Base-by-base conservation (phyloP, 1,139 yeast genomes). In the Diutina scorzettiae region DNA sequence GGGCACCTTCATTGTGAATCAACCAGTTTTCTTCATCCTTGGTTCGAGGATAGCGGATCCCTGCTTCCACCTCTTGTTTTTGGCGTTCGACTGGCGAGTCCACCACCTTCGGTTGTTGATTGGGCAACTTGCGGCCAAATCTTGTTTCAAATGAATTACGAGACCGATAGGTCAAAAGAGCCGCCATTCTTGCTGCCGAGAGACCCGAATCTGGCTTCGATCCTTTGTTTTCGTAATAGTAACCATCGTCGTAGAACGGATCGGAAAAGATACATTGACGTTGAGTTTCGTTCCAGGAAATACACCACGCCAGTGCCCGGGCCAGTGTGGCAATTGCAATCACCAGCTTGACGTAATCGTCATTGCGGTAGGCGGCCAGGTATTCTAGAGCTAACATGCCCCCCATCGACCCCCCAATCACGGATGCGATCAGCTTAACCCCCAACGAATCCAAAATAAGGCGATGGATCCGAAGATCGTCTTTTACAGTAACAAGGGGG, bases 281-380 rank as follows among this genome's bases (percentile, higher is more conserved):
- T 61, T 91, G 98, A 6, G 98, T 94, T 57, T 91, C 98, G 45
- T 95, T 91, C 98, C 98, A 91, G 3, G 96, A 84, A 44, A 91
- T 91, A 52, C 97, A 91, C 98, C 98, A 91, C 0, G 98, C 98
- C 6, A 95, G 83, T 39, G 91, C 94, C 53, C 94, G 70, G 0
- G 97, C 96, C 36, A 94, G 78, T 0, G 98, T 89, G 2, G 98
- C 98, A 44, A 91, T 64, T 0, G 96, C 94, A 19, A 91, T 79
- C 21, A 85, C 69, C 30, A 76, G 65, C 46, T 73, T 72, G 17
- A 91, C 95, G 54, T 77, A 91, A 3, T 68, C 72, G 2, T 71
- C 62, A n/a, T 85, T 82, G 50, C 75, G 82, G 54, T 76, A 82
- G 2, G 82, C 78, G 54, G 71, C 60, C 11, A 70, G 66, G 70